Evolutionary conservation across 2,329 filamentous ascomycete species (phyloP).

Genomic region (Curvularia spicifera): DNA sequence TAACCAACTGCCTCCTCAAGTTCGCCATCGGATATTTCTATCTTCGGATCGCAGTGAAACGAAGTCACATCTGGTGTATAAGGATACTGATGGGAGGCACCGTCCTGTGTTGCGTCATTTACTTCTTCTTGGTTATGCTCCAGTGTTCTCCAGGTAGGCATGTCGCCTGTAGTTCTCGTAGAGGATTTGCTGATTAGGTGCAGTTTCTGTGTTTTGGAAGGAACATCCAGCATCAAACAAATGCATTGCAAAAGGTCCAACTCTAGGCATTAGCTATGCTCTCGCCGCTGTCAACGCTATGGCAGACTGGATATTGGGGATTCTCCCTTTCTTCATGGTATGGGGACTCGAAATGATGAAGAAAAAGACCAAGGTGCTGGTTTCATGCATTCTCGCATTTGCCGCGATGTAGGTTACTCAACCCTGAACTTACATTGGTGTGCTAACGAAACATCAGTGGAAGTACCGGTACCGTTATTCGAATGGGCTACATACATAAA

Average conservation of each 20-base stretch:
- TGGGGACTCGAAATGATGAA: conserved; percentile 62
- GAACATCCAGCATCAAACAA: conserved; percentile 47
- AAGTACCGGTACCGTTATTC: conserved; percentile 58
- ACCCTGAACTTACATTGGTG: background rate
- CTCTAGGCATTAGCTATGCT: conserved; percentile 60
- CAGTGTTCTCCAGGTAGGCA: conserved; percentile 57
- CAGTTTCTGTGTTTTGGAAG: conserved; percentile 59
- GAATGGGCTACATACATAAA: conserved; percentile 53
- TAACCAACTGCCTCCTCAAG: conserved; percentile 57
- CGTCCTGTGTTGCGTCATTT: conserved; percentile 54
- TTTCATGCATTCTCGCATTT: conserved; percentile 62
- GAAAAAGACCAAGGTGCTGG: conserved; percentile 57
- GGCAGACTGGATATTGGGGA: conserved; percentile 45
- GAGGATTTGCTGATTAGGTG: conserved; percentile 5
- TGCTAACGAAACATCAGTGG: conserved; percentile 46
- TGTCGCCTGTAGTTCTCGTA: background rate
- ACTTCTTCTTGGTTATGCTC: conserved; percentile 60
- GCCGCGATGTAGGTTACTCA: conserved; percentile 33
- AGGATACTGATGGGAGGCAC: conserved; percentile 56
- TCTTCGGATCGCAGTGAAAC: conserved; percentile 58
- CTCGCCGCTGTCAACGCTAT: conserved; percentile 39
- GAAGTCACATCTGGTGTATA: conserved; percentile 56
- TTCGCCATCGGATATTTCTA: conserved; percentile 62
- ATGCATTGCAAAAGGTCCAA: conserved; percentile 54
- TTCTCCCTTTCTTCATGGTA: conserved; percentile 58